Evolutionary conservation across 352 stramenopile species (phyloP).

Genomic region (Phytophthora lateralis): DNA sequence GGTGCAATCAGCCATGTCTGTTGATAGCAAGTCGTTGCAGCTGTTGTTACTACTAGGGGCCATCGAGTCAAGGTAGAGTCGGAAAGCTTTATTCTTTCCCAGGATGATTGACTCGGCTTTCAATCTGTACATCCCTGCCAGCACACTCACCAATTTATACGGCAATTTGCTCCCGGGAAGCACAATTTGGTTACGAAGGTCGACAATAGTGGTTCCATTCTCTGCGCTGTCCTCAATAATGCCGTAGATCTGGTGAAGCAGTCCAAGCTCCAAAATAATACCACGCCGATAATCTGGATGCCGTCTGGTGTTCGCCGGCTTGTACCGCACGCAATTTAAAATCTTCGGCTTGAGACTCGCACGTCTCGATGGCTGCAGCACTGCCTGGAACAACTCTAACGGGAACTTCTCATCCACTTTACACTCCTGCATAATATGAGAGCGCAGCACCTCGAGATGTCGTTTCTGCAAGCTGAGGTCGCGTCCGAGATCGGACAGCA

Average conservation of each 20-base stretch:
- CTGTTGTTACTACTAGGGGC: slow-evolving; percentile 11
- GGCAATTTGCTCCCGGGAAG: slow-evolving; percentile 77
- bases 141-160: slow-evolving; percentile 75
- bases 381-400: slow-evolving; percentile 78
- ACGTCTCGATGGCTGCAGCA: slow-evolving; percentile 63
- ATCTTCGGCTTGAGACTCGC: slow-evolving; percentile 70
- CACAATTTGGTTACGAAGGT: slow-evolving; percentile 73
- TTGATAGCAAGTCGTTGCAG: slow-evolving; percentile 10
- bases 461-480: slow-evolving; percentile 75
- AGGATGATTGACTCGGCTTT: slow-evolving; percentile 77
- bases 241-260: slow-evolving; percentile 74
- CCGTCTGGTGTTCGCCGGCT: slow-evolving; percentile 25
- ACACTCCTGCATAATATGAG: slow-evolving; percentile 70
- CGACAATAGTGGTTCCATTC: slow-evolving; percentile 72
- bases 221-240: slow-evolving; percentile 73
- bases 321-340: slow-evolving; percentile 82
- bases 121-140: slow-evolving; percentile 74
- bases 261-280: slow-evolving; percentile 66
- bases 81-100: slow-evolving; percentile 85
- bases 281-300: slow-evolving; percentile 28
- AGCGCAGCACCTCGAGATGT: slow-evolving; percentile 66
- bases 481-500: slow-evolving; percentile 72
- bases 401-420: slow-evolving; percentile 64
- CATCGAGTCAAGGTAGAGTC: slow-evolving; percentile 57
- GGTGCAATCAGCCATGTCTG: slow-evolving; percentile 4